Conservation (phyloP, 139 green algal genomes). For the Chlorella sorokiniana region DNA sequence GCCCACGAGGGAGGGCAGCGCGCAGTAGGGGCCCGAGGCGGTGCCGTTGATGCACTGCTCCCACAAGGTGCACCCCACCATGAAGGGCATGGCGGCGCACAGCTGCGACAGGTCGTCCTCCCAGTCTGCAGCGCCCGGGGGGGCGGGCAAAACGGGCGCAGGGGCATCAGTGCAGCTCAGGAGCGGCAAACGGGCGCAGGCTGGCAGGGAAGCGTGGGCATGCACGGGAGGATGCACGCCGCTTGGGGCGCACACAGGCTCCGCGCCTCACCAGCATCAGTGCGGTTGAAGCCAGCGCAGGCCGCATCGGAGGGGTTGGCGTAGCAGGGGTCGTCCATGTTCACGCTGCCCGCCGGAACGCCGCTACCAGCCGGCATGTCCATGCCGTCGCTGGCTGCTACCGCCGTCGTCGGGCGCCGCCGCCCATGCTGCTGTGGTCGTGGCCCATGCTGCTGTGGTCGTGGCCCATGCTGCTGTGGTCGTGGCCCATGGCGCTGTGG, state of each 20-base stretch:
- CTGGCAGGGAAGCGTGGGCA: background rate
- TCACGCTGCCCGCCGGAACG: background rate
- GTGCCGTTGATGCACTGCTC: conserved; percentile 18
- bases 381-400: background rate
- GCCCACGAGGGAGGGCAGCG: background rate
- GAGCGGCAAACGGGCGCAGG: background rate
- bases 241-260: background rate
- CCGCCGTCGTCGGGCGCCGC: background rate
- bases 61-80: conserved; percentile 15
- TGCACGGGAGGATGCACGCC: background rate
- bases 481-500: background rate
- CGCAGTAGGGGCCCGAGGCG: conserved; percentile 11
- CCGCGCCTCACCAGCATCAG: background rate
- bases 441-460: background rate
- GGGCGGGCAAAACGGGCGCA: background rate
- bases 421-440: background rate
- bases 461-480: no score
- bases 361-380: background rate
- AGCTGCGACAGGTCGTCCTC: conserved; percentile 2
- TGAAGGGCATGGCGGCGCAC: conserved; percentile 10
- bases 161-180: background rate
- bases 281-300: conserved; percentile 1
- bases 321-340: conserved; percentile 17
- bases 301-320: background rate
- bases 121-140: background rate